phyloP scores from a whole-genome alignment of 805 yeast genomes.

The Sungouiella thailandica region DNA sequence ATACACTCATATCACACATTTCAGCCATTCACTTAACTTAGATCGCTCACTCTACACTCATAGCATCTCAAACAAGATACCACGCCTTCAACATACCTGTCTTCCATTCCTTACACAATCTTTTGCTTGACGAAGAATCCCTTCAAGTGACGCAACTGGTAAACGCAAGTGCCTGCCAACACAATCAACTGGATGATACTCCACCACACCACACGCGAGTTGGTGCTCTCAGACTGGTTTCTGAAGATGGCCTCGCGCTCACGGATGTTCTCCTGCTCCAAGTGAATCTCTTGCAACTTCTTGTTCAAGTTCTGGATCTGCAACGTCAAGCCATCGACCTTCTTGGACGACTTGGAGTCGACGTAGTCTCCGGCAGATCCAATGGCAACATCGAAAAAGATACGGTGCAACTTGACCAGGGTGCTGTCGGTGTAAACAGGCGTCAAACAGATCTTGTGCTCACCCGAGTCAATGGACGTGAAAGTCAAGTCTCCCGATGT shows the following conservation, averaged over 20 bases:
- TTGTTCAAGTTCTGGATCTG: constrained; percentile 53
- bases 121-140: constrained; percentile 84
- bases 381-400: constrained; percentile 66
- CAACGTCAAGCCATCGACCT: constrained; percentile 47
- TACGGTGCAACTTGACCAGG: constrained; percentile 55
- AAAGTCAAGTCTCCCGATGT: constrained; percentile 69
- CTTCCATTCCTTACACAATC: constrained; percentile 54
- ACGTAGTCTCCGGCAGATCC: constrained; percentile 59
- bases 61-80: no score
- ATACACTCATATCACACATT: no score
- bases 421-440: constrained; percentile 67
- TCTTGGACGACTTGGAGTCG: constrained; percentile 57
- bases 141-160: constrained; percentile 76
- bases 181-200: constrained; percentile 67
- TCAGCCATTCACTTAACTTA: no score
- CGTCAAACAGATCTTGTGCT: constrained; percentile 72
- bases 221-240: constrained; percentile 71
- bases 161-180: constrained; percentile 61
- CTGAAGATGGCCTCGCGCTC: constrained; percentile 76
- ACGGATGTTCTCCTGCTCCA: constrained; percentile 66
- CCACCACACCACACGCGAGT: constrained; percentile 69
- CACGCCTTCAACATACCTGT: no score
- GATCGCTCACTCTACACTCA: no score
- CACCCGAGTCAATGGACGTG: constrained; percentile 79
- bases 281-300: constrained; percentile 52